Evolutionary conservation across 768 basidiomycete species (phyloP).

Genomic region (Lyophyllum atratum): DNA sequence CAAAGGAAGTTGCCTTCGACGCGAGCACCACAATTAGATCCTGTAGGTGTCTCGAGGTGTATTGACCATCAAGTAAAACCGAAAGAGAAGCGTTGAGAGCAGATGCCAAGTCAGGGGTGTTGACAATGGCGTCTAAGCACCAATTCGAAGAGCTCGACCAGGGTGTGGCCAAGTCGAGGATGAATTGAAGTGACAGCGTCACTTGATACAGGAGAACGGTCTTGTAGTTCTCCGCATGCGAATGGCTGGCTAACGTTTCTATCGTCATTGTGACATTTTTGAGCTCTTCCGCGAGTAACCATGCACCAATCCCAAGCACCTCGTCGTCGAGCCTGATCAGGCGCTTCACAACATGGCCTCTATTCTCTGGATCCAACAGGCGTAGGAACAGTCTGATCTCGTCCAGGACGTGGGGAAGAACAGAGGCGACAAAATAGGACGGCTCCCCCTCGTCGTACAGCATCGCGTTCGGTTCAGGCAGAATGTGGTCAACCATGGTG

Average conservation of each 20-base stretch:
- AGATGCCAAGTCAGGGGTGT: constrained; percentile 42
- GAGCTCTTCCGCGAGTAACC: constrained; percentile 68
- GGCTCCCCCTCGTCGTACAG: constrained; percentile 31
- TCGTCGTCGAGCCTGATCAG: constrained; percentile 61
- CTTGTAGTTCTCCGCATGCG: constrained; percentile 33
- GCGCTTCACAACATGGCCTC: constrained; percentile 52
- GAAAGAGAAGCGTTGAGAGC: constrained; percentile 44
- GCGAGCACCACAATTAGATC: constrained; percentile 36
- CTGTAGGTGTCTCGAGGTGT: constrained; percentile 46
- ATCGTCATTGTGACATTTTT: constrained; percentile 47
- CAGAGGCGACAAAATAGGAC: constrained; percentile 50
- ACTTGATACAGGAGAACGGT: constrained; percentile 49
- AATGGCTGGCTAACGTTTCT: constrained; percentile 31
- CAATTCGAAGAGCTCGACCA: constrained; percentile 42
- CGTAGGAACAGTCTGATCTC: constrained; percentile 60
- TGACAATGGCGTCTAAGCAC: constrained; percentile 43
- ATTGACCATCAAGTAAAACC: constrained; percentile 46
- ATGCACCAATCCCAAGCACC: constrained; percentile 61
- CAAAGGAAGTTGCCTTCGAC: constrained; percentile 25
- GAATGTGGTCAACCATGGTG: constrained; percentile 55
- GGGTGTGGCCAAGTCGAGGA: constrained; percentile 44
- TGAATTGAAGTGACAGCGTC: constrained; percentile 48
- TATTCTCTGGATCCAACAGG: constrained; percentile 56
- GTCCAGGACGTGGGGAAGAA: constrained; percentile 57
- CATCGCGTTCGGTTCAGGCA: constrained; percentile 39